These are phyloP conservation scores for Mycena belliarum DNA, from an alignment of 768 basidiomycete species.

Conservation along the genomic window DNA sequence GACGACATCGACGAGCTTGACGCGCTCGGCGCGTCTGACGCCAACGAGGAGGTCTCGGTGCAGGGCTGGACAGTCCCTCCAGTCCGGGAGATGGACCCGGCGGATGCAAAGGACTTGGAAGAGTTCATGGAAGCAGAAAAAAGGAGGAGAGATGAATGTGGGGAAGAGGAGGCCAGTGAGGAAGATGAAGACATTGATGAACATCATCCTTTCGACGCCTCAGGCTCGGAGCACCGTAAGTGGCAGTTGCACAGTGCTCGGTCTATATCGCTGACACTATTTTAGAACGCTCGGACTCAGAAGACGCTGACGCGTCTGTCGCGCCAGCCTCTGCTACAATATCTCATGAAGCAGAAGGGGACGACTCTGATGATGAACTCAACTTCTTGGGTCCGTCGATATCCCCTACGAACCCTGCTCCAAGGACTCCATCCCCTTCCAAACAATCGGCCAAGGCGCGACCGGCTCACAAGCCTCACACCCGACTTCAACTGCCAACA, in stretches of 20 bases:
- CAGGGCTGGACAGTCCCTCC: conserved; percentile 41
- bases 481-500: conserved; percentile 36
- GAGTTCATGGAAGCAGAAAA: conserved; percentile 70
- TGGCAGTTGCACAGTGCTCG: too few relatives aligned
- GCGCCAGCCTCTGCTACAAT: not conserved
- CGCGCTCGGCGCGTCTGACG: conserved; percentile 38
- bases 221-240: too few relatives aligned
- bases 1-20: conserved; percentile 67
- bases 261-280: too few relatives aligned
- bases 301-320: too few relatives aligned
- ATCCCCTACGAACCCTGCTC: not conserved
- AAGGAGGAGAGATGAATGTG: conserved; percentile 48
- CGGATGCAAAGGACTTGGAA: conserved; percentile 61
- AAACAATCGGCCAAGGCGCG: not conserved
- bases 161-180: conserved; percentile 41
- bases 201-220: too few relatives aligned
- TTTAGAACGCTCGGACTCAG: too few relatives aligned
- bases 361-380: conserved; percentile 51
- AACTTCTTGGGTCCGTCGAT: conserved; percentile 9
- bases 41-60: conserved; percentile 28
- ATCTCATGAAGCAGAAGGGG: conserved; percentile 16
- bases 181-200: conserved; percentile 1
- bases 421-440: not conserved
- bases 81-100: conserved; percentile 42
- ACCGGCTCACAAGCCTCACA: not conserved